Conservation (phyloP, 2,329 filamentous ascomycete genomes). For the Fusarium siculi region DNA sequence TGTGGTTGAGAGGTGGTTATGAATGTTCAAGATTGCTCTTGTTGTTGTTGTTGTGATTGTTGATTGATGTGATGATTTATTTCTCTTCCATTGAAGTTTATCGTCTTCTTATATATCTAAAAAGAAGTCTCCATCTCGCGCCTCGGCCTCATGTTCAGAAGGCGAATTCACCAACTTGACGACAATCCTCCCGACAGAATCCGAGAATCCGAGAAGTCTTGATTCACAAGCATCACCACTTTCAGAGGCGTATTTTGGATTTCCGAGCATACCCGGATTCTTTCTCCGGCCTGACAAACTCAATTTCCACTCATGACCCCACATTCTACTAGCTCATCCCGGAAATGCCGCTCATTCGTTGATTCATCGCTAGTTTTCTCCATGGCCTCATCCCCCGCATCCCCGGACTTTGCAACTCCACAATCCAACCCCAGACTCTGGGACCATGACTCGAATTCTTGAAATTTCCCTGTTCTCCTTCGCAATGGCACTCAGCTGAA, state of each 20-base stretch:
- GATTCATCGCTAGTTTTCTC: background rate
- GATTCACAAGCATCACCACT: fast-evolving
- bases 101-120: conserved; percentile 19
- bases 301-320: background rate
- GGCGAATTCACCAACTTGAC: background rate
- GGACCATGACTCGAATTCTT: conserved; percentile 7
- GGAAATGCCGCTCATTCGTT: conserved; percentile 7
- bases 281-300: background rate
- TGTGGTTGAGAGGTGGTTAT: background rate
- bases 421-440: conserved; percentile 17
- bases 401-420: conserved; percentile 21
- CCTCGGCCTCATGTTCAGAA: conserved; percentile 3
- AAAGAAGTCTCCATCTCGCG: background rate
- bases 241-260: fast-evolving
- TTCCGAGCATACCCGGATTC: background rate
- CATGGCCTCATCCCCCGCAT: conserved; percentile 19
- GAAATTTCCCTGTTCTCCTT: background rate
- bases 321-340: background rate
- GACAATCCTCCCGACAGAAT: conserved; percentile 1
- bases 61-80: conserved; percentile 6
- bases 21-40: background rate
- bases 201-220: background rate
- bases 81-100: background rate
- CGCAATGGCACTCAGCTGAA: background rate
- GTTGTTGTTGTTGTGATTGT: background rate